A percentile compares a stretch with the other conserved stretches of the same genome.
These are phyloP conservation scores for Mucor circinelloides DNA, from an alignment of 371 early-diverging fungal genomes.

Conservation along the genomic window DNA sequence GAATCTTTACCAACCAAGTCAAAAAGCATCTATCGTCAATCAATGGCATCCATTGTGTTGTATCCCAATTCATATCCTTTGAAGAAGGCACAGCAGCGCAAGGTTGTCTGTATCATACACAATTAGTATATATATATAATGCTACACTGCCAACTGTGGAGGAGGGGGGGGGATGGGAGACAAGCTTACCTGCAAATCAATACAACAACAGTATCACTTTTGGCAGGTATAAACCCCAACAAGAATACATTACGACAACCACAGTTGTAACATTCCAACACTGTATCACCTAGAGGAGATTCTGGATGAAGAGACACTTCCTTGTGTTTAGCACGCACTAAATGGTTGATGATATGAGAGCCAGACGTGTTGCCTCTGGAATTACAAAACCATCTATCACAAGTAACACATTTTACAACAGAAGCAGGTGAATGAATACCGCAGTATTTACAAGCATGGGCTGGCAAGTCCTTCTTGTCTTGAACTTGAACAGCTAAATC, in stretches of 20 bases:
- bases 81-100: slow-evolving; percentile 89
- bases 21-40: slow-evolving; percentile 94
- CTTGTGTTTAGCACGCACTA: slow-evolving; percentile 94
- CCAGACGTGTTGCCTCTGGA: slow-evolving; percentile 90
- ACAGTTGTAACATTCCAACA: slow-evolving; percentile 97
- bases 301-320: slow-evolving; percentile 92
- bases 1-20: slow-evolving; percentile 93
- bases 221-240: slow-evolving; percentile 98
- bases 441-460: slow-evolving; percentile 94
- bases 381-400: slow-evolving; percentile 98
- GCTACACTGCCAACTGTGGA: too few relatives aligned
- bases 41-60: slow-evolving; percentile 94
- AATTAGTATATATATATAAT: not conserved
- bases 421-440: slow-evolving; percentile 89
- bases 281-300: slow-evolving; percentile 90
- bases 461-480: slow-evolving; percentile 72
- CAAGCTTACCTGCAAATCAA: slow-evolving; percentile 86
- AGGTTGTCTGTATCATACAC: slow-evolving; percentile 71
- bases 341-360: slow-evolving; percentile 95
- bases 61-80: slow-evolving; percentile 97
- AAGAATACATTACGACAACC: slow-evolving; percentile 95
- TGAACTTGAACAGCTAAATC: slow-evolving; percentile 34
- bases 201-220: slow-evolving; percentile 96
- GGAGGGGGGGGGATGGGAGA: too few relatives aligned
- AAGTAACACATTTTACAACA: slow-evolving; percentile 93